phyloP scores from a whole-genome alignment of 2,329 filamentous ascomycete species.

The Fusarium torulosum region DNA sequence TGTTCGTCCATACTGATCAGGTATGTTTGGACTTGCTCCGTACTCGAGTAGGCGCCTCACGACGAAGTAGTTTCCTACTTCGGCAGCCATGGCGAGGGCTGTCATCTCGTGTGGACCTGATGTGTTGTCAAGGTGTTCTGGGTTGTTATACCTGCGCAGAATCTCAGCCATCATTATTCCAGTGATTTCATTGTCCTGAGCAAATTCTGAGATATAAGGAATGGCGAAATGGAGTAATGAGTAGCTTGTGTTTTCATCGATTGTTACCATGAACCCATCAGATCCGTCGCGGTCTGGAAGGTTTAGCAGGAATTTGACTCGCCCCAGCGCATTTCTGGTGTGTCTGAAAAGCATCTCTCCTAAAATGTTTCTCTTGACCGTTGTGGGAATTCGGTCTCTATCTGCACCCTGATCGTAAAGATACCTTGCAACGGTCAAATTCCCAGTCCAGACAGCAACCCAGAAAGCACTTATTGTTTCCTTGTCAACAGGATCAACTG shows the following conservation, averaged over 20 bases:
- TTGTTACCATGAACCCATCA: background rate
- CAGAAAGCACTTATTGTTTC: slow-evolving; percentile 2
- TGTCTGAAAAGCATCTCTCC: background rate
- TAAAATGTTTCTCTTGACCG: background rate
- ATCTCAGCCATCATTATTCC: slow-evolving; percentile 1
- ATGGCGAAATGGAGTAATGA: background rate
- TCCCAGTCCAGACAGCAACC: background rate
- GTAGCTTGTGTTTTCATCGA: background rate
- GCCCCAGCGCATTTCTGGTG: background rate
- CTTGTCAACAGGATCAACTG: background rate
- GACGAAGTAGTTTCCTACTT: slow-evolving; percentile 2
- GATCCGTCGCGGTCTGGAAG: slow-evolving; percentile 2
- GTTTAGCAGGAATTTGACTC: background rate
- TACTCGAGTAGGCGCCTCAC: background rate
- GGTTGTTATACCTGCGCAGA: background rate
- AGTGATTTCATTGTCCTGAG: background rate
- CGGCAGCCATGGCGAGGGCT: background rate
- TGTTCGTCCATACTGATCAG: background rate
- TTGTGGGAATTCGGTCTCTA: slow-evolving; percentile 1
- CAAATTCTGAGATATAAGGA: background rate
- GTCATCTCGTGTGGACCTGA: slow-evolving; percentile 8
- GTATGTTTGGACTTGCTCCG: slow-evolving; percentile 1
- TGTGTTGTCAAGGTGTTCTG: slow-evolving; percentile 2
- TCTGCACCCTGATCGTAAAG: slow-evolving; percentile 1
- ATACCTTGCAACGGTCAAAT: background rate